Base-by-base conservation (phyloP, 139 green algal genomes). In the Auxenochlorella protothecoides region DNA sequence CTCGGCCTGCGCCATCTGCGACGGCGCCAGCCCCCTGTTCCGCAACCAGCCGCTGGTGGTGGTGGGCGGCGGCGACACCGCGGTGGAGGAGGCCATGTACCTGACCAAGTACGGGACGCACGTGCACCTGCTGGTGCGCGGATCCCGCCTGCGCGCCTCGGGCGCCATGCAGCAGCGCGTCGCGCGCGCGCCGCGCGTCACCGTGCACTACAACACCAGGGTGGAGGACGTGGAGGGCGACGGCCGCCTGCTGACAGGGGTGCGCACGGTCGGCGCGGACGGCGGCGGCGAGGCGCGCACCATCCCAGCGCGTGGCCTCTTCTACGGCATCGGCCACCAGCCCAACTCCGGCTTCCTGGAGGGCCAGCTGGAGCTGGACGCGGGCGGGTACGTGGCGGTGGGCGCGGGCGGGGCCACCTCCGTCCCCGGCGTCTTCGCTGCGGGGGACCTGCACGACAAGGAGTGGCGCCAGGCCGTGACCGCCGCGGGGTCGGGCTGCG, bases 291-390 rank as follows among this genome's bases (percentile, higher is more conserved):
- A 88, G 76, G 83, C 81, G 77, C 44, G 67, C 8, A 73, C 87
- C 5, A 75, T 97, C 71, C 55, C 68, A 4, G 90, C 97, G 64
- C 71, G 75, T 7, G 94, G 94, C 14, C 74, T 99, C 70, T 99
- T 99, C 72, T 99, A 99, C 77, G 94, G 94, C 72, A 99, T 98
- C 72, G 94, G 94, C 16, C 94, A 99, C 80, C 84, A 82, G 59
- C 95, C 95, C 67, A 99, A 99, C 90, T 96, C 81, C 78, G n/a
- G 62, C 53, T 61, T 86, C 4, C 61, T 93, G 16, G 55, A 61
- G 6, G 80, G 79, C 12, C 83, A 92, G 57, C 69, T 98, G 14
- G 87, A 96, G 71, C 77, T 96, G 66, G 93, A 98, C 75, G 85
- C 91, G 5, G 80, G 83, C 3, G 93, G 93, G 5, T 99, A 98